Evolutionary conservation across 768 basidiomycete genomes (phyloP), one percentile per base, ranked within the genome.

Genomic region (Daedaleopsis nitida): DNA sequence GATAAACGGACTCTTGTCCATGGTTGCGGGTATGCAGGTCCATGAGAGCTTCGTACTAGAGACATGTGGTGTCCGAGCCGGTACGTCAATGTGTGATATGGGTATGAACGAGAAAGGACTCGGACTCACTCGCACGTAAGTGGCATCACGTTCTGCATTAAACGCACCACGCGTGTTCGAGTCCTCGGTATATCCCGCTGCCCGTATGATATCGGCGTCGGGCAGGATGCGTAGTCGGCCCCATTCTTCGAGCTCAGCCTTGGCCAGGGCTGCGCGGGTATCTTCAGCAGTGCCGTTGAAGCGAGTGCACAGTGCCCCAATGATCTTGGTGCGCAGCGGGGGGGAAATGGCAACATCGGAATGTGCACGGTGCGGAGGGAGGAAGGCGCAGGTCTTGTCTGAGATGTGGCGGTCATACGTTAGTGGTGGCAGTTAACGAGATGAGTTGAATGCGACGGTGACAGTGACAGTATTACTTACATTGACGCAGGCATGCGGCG

Each of bases 91-190:
- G n/a, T n/a, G n/a, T n/a, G n/a, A n/a, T n/a, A n/a, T n/a, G n/a
- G n/a, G n/a, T n/a, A n/a, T n/a, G n/a, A n/a, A n/a, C n/a, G 12
- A 21, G 38, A 51, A 43, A 35, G 56, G 47, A 12, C 27, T 8
- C 4, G 32, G 16, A 66, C 74, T 14, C 66, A 78, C 77, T 43
- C 70, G 55, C 17, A 78, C 69, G 69, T 65, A 77, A 23, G 71
- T 61, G 24, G 73, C 70, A 67, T 77, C 75, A 6, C 71, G 58
- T 10, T 48, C 47, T 9, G 47, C 12, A 9, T 10, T 14, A 8
- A 9, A 13, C 11, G 19, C 4, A 21, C 21, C 21, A 48, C 2
- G 21, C 13, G 10, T 9, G 21, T 4, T 48, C 8, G 21, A 10
- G 21, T 48, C 45, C 21, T 19, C 11, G n/a, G n/a, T 21, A 24